phyloP scores from a whole-genome alignment of 202 grass and related monocot genomes.

The Eragrostis tef region DNA sequence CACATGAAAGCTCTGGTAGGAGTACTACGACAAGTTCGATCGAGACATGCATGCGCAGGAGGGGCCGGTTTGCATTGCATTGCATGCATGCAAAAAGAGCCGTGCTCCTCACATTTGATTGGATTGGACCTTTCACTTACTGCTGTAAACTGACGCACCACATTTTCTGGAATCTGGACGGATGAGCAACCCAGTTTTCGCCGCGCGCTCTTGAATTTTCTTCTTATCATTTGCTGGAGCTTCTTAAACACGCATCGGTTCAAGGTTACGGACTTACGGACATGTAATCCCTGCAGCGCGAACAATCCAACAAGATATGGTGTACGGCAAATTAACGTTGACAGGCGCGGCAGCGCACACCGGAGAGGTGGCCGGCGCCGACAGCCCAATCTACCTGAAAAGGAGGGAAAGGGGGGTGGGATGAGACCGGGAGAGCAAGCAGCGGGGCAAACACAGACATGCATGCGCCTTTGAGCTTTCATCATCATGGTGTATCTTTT shows the following conservation, averaged over 20 bases:
- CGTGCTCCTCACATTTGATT: background rate
- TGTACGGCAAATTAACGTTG: background rate
- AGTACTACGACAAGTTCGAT: slow-evolving; percentile 6
- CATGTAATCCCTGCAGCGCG: background rate
- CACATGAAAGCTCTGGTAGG: background rate
- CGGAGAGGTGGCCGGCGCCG: background rate
- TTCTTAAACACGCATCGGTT: background rate
- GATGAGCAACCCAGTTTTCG: too few relatives aligned
- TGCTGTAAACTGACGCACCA: too few relatives aligned
- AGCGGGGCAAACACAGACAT: background rate
- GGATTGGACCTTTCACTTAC: background rate
- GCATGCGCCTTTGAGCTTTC: slow-evolving; percentile 8
- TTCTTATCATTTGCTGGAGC: background rate
- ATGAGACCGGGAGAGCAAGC: background rate
- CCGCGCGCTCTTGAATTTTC: background rate
- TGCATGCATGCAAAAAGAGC: slow-evolving; percentile 43
- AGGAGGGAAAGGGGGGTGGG: background rate
- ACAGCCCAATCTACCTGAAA: slow-evolving; percentile 43
- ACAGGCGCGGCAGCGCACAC: background rate
- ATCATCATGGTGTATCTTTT: background rate
- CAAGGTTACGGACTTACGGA: background rate
- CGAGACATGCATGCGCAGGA: slow-evolving; percentile 26
- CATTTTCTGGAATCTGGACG: too few relatives aligned
- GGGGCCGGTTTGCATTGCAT: background rate
- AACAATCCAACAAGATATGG: background rate